Conservation (phyloP, 176 grass and related monocot species). For the Microstegium vimineum region DNA sequence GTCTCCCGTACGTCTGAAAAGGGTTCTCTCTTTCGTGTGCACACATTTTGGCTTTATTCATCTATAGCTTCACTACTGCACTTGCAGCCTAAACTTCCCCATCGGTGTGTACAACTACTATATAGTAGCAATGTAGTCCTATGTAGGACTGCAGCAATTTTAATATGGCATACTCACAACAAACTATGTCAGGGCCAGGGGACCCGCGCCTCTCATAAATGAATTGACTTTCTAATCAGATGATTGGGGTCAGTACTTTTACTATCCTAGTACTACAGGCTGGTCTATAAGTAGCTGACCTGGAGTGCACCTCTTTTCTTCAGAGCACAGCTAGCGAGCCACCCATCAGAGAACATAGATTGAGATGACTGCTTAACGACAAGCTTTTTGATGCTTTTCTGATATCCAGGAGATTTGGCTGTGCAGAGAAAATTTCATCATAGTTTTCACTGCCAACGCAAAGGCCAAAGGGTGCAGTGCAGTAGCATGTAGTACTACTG, state of each 20-base stretch:
- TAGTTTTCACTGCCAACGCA: neutral
- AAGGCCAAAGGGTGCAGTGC: neutral
- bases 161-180: neutral
- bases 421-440: neutral
- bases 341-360: neutral
- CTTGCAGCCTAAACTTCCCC: neutral
- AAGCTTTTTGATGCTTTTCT: neutral
- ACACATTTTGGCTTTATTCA: neutral
- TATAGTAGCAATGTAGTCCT: neutral
- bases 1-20: neutral
- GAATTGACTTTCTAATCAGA: neutral
- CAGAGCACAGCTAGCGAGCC: neutral
- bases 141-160: neutral
- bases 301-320: slow-evolving; percentile 15
- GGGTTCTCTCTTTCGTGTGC: neutral
- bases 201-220: neutral
- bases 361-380: neutral
- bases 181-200: neutral
- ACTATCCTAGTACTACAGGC: slow-evolving; percentile 9
- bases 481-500: no score
- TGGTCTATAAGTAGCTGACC: slow-evolving; percentile 3
- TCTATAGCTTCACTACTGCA: neutral
- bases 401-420: neutral
- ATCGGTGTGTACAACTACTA: neutral
- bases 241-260: neutral